Base-by-base conservation (phyloP, 345 rosid genomes). In the Microthlaspi erraticum region DNA sequence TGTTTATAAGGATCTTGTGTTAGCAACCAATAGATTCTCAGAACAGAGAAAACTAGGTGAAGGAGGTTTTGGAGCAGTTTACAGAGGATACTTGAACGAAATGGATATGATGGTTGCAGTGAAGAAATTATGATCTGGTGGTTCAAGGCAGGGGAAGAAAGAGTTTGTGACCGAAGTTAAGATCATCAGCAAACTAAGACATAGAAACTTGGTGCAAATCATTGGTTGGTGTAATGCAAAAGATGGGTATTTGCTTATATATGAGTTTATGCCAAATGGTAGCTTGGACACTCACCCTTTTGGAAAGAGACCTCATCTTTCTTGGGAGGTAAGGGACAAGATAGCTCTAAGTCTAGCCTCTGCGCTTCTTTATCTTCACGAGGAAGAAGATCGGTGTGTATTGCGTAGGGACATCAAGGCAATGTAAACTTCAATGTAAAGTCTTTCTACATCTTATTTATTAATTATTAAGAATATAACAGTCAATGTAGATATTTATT, bases 181-280 rank as follows among this genome's bases (percentile, higher is more conserved):
- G 74, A 56, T 77, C 29, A 74, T 83, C 60, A 71, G 81, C 73
- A 57, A 37, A n/a, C 31, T 83, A 10, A 74, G 80, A 32, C 83
- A 84, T 32, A 50, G 78, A 14, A 79, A 83, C 77, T 52, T 83
- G 16, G 85, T 81, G 51, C 77, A 79, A 16, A 74, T 81, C 51
- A 20, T 84, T 1, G 83, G 79, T 10, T 84, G 82, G 85, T 83
- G 82, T 36, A 80, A 77, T 36, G 83, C 81, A n/a, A 53, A 38
- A 56, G 71, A 62, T 5, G 82, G 80, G 45, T 76, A 72, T 43
- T 20, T 83, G 23, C 64, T 83, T 1, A 77, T 78, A 16, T 83
- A 75, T 51, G 82, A 80, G 60, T 66, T 72, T 36, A 76, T 80
- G 84, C 66, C 79, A 31, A 76, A 78, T 19, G 79, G 82, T 12